Evolutionary conservation across 805 yeast species (phyloP), one percentile per base, ranked within the genome.

Genomic region (Schizosaccharomyces osmophilus): DNA sequence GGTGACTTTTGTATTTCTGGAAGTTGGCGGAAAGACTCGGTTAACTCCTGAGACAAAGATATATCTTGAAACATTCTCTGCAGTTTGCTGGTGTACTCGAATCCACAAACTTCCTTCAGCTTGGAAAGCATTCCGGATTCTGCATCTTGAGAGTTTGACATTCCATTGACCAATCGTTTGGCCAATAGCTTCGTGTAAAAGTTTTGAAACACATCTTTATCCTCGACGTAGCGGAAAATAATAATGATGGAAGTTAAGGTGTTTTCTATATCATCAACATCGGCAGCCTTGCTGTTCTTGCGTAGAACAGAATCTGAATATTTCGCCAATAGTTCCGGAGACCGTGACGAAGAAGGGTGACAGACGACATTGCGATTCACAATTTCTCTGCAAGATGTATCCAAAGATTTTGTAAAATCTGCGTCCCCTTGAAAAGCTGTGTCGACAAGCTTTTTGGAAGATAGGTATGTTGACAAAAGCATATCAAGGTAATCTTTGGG

Each of bases 21-120:
- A 41, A 74, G 73, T 55, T 73, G 74, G 65, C 74, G 74, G 68
- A 83, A 82, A 60, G 74, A 71, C n/a, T 69, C 65, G 67, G 82
- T 85, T 69, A 93, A 76, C 62, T 87, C 90, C 64, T 80, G 81
- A 0, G 95, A 86, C 2, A 90, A 79, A 67, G 84, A 80, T 76
- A 93, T 87, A 73, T 93, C 98, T 70, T 84, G 85, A 71, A 93
- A 89, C 99, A 93, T 93, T 67, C 88, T 86, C 26, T 95, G 85
- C 71, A 93, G 85, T 71, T 89, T 90, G 62, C 87, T 83, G 0
- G 97, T 89, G 71, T 90, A 93, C 69, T 93, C 97, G 69, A 83
- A 77, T 22, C 95, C 87, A 72, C 93, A 90, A 63, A 85, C 95
- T 63, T 85, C 84, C 70, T 88, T 94, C 65, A 93, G 78, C 67